Conservation (phyloP, 106 monocot species). For the Dactylorhiza incarnata region DNA sequence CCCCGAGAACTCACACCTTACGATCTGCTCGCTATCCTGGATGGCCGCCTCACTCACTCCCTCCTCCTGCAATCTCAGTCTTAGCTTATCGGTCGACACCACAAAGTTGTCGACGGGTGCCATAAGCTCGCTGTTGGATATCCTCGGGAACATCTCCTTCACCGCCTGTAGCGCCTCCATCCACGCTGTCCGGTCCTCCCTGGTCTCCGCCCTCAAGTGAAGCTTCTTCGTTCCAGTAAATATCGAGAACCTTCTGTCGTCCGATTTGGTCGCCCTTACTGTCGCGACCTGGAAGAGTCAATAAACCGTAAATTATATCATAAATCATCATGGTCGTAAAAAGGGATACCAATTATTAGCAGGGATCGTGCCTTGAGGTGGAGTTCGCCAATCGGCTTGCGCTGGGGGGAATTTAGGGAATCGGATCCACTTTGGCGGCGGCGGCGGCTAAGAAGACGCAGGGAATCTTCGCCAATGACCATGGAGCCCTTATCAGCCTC, state of each 20-base stretch:
- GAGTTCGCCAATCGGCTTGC: slow-evolving; percentile 73
- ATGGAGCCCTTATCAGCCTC: slow-evolving; percentile 55
- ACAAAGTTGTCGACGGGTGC: slow-evolving; percentile 39
- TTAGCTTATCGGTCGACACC: slow-evolving; percentile 51
- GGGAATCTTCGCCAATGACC: slow-evolving; percentile 72
- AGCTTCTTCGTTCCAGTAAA: slow-evolving; percentile 78
- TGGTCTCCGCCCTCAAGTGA: slow-evolving; percentile 61
- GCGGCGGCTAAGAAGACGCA: slow-evolving; percentile 38
- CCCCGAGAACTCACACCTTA: slow-evolving; percentile 62
- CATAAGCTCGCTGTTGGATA: slow-evolving; percentile 70
- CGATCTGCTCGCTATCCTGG: slow-evolving; percentile 65
- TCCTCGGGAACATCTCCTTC: slow-evolving; percentile 84
- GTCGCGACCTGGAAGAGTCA: slow-evolving; percentile 48
- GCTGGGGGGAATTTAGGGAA: slow-evolving; percentile 13
- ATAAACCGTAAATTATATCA: slow-evolving; percentile 1
- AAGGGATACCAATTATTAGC: background rate
- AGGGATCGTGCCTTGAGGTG: slow-evolving; percentile 54
- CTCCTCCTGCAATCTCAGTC: slow-evolving; percentile 61
- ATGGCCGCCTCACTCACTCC: slow-evolving; percentile 59
- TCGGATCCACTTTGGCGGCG: slow-evolving; percentile 12
- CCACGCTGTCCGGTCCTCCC: slow-evolving; percentile 60
- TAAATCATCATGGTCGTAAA: slow-evolving; percentile 2
- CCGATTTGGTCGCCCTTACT: slow-evolving; percentile 62
- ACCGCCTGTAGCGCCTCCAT: slow-evolving; percentile 61
- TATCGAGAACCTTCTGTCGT: slow-evolving; percentile 75